Percentiles rank a stretch among this genome's conserved stretches.
phyloP scores from a whole-genome alignment of 2,329 filamentous ascomycete species.

The Colletotrichum gigasporum region DNA sequence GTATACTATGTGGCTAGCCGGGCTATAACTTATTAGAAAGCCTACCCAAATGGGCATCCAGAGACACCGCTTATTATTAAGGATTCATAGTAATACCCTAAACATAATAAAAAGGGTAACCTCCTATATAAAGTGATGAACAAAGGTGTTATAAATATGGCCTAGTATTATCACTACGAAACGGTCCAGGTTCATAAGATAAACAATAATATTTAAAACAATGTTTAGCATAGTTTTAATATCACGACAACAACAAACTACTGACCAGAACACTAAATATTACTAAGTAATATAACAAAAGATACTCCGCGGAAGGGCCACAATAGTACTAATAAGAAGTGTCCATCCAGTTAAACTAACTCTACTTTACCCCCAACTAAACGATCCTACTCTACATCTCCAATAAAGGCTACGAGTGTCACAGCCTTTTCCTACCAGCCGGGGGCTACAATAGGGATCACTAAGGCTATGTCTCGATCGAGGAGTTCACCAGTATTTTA shows the following conservation, averaged over 20 bases:
- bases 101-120: constrained; percentile 52
- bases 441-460: too few species aligned
- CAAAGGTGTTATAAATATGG: constrained; percentile 48
- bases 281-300: constrained; percentile 10
- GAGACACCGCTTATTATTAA: constrained; percentile 52
- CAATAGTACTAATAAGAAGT: constrained; percentile 38
- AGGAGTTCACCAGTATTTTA: too few species aligned
- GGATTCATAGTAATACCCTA: constrained; percentile 52
- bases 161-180: constrained; percentile 52
- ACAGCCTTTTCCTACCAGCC: too few species aligned
- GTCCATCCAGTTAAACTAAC: constrained; percentile 38
- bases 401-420: constrained; percentile 37
- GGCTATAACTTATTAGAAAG: constrained; percentile 56
- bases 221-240: constrained; percentile 42
- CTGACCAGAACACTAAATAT: constrained; percentile 35
- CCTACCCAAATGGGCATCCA: constrained; percentile 45
- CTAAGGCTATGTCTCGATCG: too few species aligned
- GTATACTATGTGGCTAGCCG: constrained; percentile 46
- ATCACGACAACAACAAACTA: constrained; percentile 42
- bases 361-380: constrained; percentile 40
- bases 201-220: constrained; percentile 45
- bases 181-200: constrained; percentile 45
- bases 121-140: constrained; percentile 47
- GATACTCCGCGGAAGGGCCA: constrained; percentile 32
- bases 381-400: constrained; percentile 40